Evolutionary conservation across 129 eudicot species (phyloP), one percentile per base, ranked within the genome.

Genomic region (Dittrichia graveolens): DNA sequence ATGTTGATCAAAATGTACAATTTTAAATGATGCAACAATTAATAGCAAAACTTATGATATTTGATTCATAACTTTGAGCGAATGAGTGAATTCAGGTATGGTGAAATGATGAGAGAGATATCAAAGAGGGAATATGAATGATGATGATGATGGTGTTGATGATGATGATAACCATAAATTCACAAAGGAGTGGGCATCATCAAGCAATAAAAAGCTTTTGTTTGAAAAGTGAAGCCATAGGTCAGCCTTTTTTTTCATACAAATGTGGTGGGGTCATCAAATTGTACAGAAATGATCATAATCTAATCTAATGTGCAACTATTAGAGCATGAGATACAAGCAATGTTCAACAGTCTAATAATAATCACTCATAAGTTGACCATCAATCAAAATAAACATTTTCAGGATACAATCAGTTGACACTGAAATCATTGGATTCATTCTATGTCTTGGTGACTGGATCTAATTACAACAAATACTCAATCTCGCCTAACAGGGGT

Each of bases 191-290:
- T 55, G 64, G 59, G 48, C 58, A 75, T 76, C 79, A 65, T 54
- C 79, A 75, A 55, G 47, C 79, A 75, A 63, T 64, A 74, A 67
- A 67, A 67, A 58, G 54, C 75, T 58, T 75, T 54, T 72, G 37
- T 41, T 35, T 49, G 61, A 68, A 68, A 68, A 43, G 7, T 43
- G 41, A 45, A 24, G 72, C 42, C 45, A 67, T 69, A 9, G 31
- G 64, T 34, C 77, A 45, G 65, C 37, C 43, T 72, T 16, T 58
- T 57, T 40, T 57, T 58, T 46, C 49, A 54, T 67, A 61, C 53
- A 76, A 59, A 68, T 46, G 35, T 47, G 18, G 75, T 76, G 75
- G 80, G 79, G 68, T 44, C 73, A 10, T 31, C 13, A 74, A 50
- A 46, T 13, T 16, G 8, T 37, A 13, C 4, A 65, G 7, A 50